Evolutionary conservation across 345 rosid species (phyloP), one percentile per base, ranked within the genome.

Genomic region (Excoecaria cochinchinensis): DNA sequence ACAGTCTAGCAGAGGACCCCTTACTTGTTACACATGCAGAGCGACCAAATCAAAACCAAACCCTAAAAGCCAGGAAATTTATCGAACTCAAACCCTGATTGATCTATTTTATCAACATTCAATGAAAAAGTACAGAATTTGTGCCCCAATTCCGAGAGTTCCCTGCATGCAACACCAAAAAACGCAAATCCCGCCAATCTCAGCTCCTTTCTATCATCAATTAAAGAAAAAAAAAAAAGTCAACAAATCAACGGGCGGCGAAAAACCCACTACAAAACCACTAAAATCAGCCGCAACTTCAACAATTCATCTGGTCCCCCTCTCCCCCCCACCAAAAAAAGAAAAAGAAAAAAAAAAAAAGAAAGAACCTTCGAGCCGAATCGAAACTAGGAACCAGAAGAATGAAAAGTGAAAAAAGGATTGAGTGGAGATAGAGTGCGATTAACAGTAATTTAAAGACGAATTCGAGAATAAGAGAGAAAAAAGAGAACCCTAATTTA

Each of bases 1-100:
- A 86, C 91, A 81, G 56, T 69, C 68, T 39, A 78, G 89, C 85
- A 86, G 91, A 86, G 89, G 91, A 85, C 85, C 89, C 89, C 85
- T 79, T 62, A 78, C 76, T 68, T 85, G 81, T 86, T 84, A 77
- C 72, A 87, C 91, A 84, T 88, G 86, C 88, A 84, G 70, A 75
- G 71, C 70, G 57, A 74, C 80, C 31, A 81, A 85, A 65, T 63
- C 47, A 73, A 74, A 71, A 55, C 71, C 64, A 74, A 57, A 44
- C 62, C 40, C 42, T 51, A 59, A 75, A 67, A 83, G 70, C 65
- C 64, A 78, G 50, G 8, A 67, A 86, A 64, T 71, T 80, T 76
- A 80, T 56, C 74, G 82, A 85, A 59, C 56, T 80, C 81, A 66
- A 78, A 85, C 72, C 79, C 63, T 25, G n/a, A 38, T 19, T 4